phyloP scores from a whole-genome alignment of 2,329 filamentous ascomycete genomes.

The Arachnomyces sp. region DNA sequence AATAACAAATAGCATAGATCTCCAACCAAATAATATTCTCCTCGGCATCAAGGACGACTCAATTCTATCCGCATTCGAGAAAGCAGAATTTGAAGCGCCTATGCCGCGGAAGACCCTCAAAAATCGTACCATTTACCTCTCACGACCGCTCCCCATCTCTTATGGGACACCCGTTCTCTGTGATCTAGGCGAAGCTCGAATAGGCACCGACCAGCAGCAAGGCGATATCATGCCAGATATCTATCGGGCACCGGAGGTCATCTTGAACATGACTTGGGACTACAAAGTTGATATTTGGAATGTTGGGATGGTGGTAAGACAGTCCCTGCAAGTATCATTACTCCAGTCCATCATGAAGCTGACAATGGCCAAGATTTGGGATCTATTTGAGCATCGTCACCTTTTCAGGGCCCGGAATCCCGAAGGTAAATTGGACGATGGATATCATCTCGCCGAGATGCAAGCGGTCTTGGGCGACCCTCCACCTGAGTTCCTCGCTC shows the following conservation, averaged over 20 bases:
- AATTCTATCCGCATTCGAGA: conserved; percentile 21
- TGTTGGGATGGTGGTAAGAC: conserved; percentile 20
- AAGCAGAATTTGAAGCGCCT: conserved; percentile 20
- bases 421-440: neutral
- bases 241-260: conserved; percentile 24
- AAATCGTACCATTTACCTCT: conserved; percentile 22
- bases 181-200: conserved; percentile 22
- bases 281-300: conserved; percentile 26
- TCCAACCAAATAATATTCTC: conserved; percentile 27
- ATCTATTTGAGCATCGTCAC: conserved; percentile 12
- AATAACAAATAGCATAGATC: conserved; percentile 16
- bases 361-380: conserved; percentile 14
- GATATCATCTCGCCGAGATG: conserved; percentile 5
- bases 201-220: conserved; percentile 11
- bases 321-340: neutral
- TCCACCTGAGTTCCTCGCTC: conserved; percentile 6
- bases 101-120: conserved; percentile 21
- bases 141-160: conserved; percentile 14
- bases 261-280: conserved; percentile 23
- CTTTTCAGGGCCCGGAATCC: conserved; percentile 7
- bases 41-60: conserved; percentile 21
- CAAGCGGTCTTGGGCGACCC: conserved; percentile 4
- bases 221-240: conserved; percentile 21
- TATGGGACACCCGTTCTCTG: conserved; percentile 18
- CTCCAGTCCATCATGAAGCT: neutral